Evolutionary conservation across 805 yeast species (phyloP).

Genomic region (Kurtzmaniella fragi): DNA sequence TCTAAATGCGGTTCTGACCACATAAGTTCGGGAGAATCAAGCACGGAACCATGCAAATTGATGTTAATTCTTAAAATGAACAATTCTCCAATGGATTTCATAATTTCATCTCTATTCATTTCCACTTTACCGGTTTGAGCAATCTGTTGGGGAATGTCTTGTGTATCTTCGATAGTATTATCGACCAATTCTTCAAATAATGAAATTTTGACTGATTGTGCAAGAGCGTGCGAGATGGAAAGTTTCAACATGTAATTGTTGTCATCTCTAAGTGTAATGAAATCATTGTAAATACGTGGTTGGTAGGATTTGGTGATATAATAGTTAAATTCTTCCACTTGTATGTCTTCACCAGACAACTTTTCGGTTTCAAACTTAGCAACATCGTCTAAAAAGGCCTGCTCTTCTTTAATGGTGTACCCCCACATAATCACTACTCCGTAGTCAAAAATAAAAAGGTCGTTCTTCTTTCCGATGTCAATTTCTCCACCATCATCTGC

Average conservation of each 20-base stretch:
- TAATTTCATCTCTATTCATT: slow-evolving; percentile 90
- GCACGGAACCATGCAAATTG: slow-evolving; percentile 78
- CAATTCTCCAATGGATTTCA: slow-evolving; percentile 95
- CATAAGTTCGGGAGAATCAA: slow-evolving; percentile 97
- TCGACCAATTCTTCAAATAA: slow-evolving; percentile 94
- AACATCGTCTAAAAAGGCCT: slow-evolving; percentile 72
- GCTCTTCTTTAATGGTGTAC: slow-evolving; percentile 77
- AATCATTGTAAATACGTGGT: slow-evolving; percentile 93
- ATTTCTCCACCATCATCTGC: slow-evolving; percentile 96
- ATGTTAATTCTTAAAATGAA: slow-evolving; percentile 82
- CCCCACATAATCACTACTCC: slow-evolving; percentile 99
- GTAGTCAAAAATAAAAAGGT: slow-evolving; percentile 86
- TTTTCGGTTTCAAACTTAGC: slow-evolving; percentile 93
- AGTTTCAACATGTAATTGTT: slow-evolving; percentile 86
- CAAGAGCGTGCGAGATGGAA: slow-evolving; percentile 91
- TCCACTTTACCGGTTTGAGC: slow-evolving; percentile 93
- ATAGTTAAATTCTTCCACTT: slow-evolving; percentile 91
- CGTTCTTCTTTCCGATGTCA: slow-evolving; percentile 76
- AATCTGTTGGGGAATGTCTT: slow-evolving; percentile 93
- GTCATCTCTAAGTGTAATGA: slow-evolving; percentile 87
- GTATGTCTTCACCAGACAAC: slow-evolving; percentile 85
- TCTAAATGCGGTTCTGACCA: slow-evolving; percentile 98
- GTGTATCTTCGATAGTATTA: slow-evolving; percentile 95
- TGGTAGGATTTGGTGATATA: slow-evolving; percentile 92
- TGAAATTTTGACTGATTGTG: slow-evolving; percentile 93